Evolutionary conservation across 208 protist species (phyloP).

Genomic region (Crithidia bombi): DNA sequence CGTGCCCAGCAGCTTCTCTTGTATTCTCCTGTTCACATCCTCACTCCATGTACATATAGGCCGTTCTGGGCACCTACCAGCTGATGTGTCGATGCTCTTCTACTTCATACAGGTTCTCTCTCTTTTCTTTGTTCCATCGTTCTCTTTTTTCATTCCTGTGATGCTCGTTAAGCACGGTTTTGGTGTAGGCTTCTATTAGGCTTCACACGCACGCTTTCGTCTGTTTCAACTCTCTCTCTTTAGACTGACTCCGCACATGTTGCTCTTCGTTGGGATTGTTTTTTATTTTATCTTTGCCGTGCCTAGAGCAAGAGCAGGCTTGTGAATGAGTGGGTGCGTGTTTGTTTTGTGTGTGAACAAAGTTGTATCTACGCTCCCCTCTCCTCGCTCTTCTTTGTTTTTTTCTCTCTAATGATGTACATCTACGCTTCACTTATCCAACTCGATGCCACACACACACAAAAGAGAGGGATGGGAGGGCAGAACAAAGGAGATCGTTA

Average conservation of each 20-base stretch:
- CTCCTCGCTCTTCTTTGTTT: neutral
- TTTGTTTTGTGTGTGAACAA: neutral
- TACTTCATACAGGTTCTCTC: neutral
- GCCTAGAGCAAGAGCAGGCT: too few species aligned
- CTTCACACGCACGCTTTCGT: neutral
- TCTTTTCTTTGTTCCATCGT: neutral
- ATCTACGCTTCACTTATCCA: constrained; percentile 1
- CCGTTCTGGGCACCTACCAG: too few species aligned
- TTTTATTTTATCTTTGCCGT: too few species aligned
- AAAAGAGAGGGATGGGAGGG: too few species aligned
- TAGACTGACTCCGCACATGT: neutral
- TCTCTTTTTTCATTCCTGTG: constrained; percentile 1
- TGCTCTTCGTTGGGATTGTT: neutral
- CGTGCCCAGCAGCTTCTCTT: too few species aligned
- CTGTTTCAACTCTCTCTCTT: neutral
- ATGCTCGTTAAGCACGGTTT: neutral
- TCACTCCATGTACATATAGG: too few species aligned
- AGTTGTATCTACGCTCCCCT: neutral
- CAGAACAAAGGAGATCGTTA: too few species aligned
- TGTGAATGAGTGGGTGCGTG: too few species aligned
- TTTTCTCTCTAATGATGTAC: constrained; percentile 15
- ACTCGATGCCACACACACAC: too few species aligned
- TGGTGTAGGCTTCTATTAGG: neutral
- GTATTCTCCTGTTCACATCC: too few species aligned
- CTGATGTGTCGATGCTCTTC: too few species aligned